A percentile compares a stretch with the other conserved stretches of the same genome.
These are phyloP conservation scores for Symbiodinium pilosum DNA, from an alignment of 73 alveolate species.

Conservation along the genomic window DNA sequence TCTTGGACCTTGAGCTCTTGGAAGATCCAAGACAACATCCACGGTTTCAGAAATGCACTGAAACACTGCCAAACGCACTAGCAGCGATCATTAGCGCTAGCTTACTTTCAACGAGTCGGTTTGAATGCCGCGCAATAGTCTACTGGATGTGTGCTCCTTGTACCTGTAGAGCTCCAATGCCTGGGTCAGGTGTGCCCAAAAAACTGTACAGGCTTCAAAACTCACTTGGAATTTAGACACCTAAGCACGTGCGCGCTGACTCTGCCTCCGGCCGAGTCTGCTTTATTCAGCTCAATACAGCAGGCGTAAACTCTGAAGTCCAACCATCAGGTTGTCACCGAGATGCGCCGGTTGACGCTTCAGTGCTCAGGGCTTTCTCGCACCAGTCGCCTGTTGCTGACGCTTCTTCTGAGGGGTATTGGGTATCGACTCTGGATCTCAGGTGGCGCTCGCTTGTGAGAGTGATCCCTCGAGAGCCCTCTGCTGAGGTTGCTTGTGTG, in stretches of 20 bases:
- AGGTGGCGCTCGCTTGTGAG: no score
- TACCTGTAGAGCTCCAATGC: neutral
- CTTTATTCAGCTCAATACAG: neutral
- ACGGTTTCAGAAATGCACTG: no score
- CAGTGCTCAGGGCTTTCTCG: neutral
- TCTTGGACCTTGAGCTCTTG: neutral
- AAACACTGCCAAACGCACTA: no score
- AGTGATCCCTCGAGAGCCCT: no score
- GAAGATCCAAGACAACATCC: neutral
- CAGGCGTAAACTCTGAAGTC: neutral
- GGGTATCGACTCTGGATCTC: no score
- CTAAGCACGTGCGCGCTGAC: neutral
- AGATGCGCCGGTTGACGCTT: neutral
- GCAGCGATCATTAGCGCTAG: no score
- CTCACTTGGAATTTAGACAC: no score
- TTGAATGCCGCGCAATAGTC: no score
- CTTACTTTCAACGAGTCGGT: no score
- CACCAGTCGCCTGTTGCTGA: conserved; percentile 10
- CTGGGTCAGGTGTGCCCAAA: neutral
- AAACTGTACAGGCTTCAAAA: neutral
- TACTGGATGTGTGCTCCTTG: neutral
- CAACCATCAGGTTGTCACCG: neutral
- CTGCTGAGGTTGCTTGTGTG: no score
- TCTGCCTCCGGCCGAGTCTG: neutral
- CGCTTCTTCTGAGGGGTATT: no score